Evolutionary conservation across 1,139 yeast genomes (phyloP), one percentile per base, ranked within the genome.

Genomic region (Suhomyces guaymorum): DNA sequence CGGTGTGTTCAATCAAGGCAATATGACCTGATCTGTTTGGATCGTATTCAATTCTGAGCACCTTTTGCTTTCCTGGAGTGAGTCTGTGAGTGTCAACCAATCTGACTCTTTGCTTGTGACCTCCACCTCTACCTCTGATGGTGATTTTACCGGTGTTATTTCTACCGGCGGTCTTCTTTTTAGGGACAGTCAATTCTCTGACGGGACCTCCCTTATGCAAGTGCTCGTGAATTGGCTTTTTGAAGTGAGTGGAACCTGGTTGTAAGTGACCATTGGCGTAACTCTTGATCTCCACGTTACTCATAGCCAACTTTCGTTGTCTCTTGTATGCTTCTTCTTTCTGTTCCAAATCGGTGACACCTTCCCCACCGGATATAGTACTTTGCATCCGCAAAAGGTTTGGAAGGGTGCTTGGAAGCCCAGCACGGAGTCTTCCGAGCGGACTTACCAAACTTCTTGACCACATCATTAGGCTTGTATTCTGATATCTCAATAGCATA

Each of bases 91-190:
- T 82, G 61, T 92, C 99, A 18, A 92, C 75, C 30, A 86, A 60
- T 53, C 99, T 78, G 27, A 85, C 76, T 61, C 98, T 78, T 55
- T 89, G 82, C 61, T 85, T 88, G 59, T 87, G 95, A 29, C 97
- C 98, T 52, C 98, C 98, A 59, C 98, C 98, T 61, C 94, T 80
- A 58, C 94, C 97, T 57, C 98, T 80, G 27, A 88, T 83, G 7
- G 96, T 87, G 52, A 92, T 87, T 48, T 78, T 75, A 49, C 99
- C 99, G 9, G 83, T 71, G 61, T 85, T 75, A 60, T 92, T 90
- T 66, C 99, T 82, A 47, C 99, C 99, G 35, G 95, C 84, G 31
- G 80, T 78, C 42, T 78, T 76, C 57, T 82, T 81, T 53, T 78
- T 79, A 24, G 90, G 78, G 16, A 74, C 74, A 0, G 99, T 92